Evolutionary conservation across 1,284 basidiomycete genomes (phyloP).

Genomic region (Omphalotus olearius): DNA sequence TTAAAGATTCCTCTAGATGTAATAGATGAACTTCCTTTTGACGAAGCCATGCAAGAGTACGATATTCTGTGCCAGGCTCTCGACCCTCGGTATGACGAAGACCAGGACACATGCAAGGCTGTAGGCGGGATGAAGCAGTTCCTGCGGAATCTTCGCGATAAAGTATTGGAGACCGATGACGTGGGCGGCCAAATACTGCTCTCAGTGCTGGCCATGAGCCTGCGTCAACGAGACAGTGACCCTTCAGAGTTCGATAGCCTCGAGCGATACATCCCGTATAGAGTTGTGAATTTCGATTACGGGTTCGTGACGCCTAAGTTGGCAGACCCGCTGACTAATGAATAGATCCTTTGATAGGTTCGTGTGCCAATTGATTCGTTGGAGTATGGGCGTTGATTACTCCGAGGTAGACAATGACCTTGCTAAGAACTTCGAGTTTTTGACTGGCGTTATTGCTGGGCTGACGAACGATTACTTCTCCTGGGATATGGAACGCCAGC

Average conservation of each 20-base stretch:
- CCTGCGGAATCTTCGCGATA: conserved; percentile 16
- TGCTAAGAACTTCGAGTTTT: conserved; percentile 13
- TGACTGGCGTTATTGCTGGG: conserved; percentile 18
- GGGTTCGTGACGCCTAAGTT: conserved; percentile 14
- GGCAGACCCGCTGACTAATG: too few relatives aligned
- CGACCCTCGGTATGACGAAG: conserved; percentile 6
- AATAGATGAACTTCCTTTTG: conserved; percentile 19
- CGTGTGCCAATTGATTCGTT: conserved; percentile 16
- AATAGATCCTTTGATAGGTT: conserved; percentile 7
- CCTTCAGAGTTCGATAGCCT: conserved; percentile 17
- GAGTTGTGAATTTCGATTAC: conserved; percentile 20
- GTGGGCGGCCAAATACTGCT: conserved; percentile 15
- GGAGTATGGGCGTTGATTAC: conserved; percentile 18
- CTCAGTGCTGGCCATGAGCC: conserved; percentile 13
- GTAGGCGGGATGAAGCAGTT: conserved; percentile 18
- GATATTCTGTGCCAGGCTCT: conserved; percentile 20
- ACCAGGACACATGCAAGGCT: conserved; percentile 13
- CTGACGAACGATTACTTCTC: conserved; percentile 23
- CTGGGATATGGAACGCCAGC: conserved; percentile 20
- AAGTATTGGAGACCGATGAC: conserved; percentile 17
- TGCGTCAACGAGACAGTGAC: conserved; percentile 18
- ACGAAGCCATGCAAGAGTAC: conserved; percentile 17
- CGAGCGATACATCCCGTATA: conserved; percentile 20
- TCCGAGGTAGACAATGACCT: conserved; percentile 13
- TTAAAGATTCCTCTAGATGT: conserved; percentile 15